Conservation (phyloP, 345 rosid species). For the Draba incana region DNA sequence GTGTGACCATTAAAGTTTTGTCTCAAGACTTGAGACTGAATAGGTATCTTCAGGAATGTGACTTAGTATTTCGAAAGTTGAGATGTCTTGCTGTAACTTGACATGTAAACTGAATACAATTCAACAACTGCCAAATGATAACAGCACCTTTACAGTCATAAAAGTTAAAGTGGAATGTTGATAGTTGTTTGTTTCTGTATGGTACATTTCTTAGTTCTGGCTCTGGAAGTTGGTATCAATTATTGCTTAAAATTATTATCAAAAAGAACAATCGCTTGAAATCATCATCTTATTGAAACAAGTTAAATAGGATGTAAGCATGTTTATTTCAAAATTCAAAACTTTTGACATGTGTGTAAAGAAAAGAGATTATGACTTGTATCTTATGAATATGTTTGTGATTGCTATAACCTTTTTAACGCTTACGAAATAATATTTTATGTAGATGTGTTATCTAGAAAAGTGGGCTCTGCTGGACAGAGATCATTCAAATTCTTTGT, state of each 20-base stretch:
- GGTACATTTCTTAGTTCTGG: constrained; percentile 9
- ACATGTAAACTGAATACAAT: background rate
- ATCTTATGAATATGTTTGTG: background rate
- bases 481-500: constrained; percentile 70
- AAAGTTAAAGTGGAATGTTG: constrained; percentile 6
- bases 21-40: background rate
- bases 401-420: constrained; percentile 10
- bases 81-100: background rate
- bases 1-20: background rate
- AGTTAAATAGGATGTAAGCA: background rate
- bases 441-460: constrained; percentile 69
- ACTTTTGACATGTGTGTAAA: constrained; percentile 10
- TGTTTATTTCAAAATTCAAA: constrained; percentile 1
- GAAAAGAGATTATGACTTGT: constrained; percentile 1
- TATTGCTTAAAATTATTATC: background rate
- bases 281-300: background rate
- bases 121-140: background rate
- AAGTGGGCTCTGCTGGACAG: constrained; percentile 76
- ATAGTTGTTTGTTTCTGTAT: background rate
- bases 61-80: constrained; percentile 5
- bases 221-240: constrained; percentile 5
- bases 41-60: background rate
- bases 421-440: background rate
- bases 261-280: background rate
- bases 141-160: constrained; percentile 8